Conservation (phyloP, 2,329 filamentous ascomycete species). For the Ophiostoma quercus region DNA sequence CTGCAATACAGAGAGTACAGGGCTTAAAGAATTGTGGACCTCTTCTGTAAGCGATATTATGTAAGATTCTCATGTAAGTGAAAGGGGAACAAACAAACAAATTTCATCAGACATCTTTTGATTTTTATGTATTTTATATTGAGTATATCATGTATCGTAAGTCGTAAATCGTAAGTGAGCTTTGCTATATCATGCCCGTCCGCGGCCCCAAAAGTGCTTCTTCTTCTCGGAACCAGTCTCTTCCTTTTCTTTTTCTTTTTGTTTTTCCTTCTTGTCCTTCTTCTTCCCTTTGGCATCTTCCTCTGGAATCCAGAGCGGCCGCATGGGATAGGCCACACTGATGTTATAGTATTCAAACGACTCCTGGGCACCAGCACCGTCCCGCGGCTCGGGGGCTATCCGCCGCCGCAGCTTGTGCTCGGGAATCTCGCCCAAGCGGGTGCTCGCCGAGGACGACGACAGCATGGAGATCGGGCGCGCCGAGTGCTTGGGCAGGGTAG, state of each 20-base stretch:
- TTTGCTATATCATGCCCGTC: background rate
- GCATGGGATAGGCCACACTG: conserved; percentile 33
- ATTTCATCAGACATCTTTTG: background rate
- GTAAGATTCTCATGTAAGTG: background rate
- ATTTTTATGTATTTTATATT: no score
- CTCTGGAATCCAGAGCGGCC: conserved; percentile 30
- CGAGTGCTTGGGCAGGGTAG: background rate
- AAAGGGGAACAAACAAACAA: background rate
- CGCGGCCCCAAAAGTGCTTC: background rate
- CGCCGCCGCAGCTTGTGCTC: conserved; percentile 31
- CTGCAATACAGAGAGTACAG: background rate
- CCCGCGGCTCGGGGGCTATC: background rate
- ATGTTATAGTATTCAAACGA: conserved; percentile 31
- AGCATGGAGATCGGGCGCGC: conserved; percentile 31
- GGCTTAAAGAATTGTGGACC: background rate
- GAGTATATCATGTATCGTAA: background rate
- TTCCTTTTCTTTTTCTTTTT: conserved; percentile 19
- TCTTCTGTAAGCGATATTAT: background rate
- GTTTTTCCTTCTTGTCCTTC: conserved; percentile 21
- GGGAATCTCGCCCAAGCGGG: conserved; percentile 36
- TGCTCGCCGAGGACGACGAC: conserved; percentile 34
- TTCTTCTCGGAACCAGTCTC: conserved; percentile 26
- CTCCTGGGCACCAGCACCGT: background rate
- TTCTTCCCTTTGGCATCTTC: background rate
- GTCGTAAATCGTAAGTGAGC: background rate